Base-by-base conservation (phyloP, 768 basidiomycete genomes). In the Omphalotus guepiniiformis region DNA sequence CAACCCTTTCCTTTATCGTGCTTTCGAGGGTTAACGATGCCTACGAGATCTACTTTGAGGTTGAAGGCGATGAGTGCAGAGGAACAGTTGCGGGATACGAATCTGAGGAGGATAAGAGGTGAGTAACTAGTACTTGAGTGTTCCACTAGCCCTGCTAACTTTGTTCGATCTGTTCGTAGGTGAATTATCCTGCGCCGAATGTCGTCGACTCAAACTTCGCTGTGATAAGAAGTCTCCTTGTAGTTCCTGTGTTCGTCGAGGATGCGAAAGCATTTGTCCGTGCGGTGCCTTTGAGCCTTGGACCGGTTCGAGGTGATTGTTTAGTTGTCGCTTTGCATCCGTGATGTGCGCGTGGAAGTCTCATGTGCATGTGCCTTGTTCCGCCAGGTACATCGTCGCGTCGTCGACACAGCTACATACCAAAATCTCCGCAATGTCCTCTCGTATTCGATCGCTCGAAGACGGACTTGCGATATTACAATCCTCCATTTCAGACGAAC, bases 241-340 rank as follows among this genome's bases (percentile, higher is more conserved):
- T 37, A 25, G 34, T 22, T 46, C 44, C 2, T 46, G 44, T 22
- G 38, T 22, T 37, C 16, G 44, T 4, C 32, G 44, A 30, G 44
- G 44, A 15, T 46, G 44, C 30, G 44, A 32, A 12, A 36, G 34
- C 23, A 46, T 46, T 22, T 46, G 44, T 46, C 44, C 44, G 25
- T 46, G 34, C 3, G 44, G 44, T 25, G 44, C 38, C 3, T 36
- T 46, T 5, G 44, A 46, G 44, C 8, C 34, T 36, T 30, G 44
- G 34, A 6, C 44, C 35, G 35, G 35, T 46, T 23, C 44, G 44
- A 21, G 44, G 35, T 37, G 35, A 37, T 15, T 15, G 15, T 5
- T 6, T 37, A 15, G n/a, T 15, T 6, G 15, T 15, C 35, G 7
- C 5, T n/a, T 37, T n/a, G n/a, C 15, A n/a, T n/a, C 30, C 5